Percentiles rank a stretch among this genome's conserved stretches.
Evolutionary conservation across 352 stramenopile genomes (phyloP).

Genomic region (Globisporangium carolinianum): DNA sequence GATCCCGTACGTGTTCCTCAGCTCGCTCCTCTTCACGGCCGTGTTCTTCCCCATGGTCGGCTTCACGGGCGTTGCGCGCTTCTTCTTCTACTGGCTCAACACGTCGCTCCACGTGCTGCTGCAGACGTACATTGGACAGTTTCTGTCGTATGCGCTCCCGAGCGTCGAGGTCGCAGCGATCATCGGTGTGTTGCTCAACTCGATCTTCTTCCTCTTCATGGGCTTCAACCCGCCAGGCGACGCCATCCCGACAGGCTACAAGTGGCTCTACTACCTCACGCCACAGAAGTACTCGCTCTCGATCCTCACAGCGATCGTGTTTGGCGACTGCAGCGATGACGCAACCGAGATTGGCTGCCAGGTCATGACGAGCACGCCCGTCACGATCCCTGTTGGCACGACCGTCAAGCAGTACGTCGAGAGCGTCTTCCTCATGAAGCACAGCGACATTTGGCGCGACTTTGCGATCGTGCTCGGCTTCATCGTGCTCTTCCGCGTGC

Average conservation of each 20-base stretch:
- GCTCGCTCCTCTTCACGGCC: not conserved
- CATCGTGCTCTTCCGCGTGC: constrained; percentile 32
- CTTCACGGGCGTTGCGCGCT: not conserved
- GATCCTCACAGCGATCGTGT: constrained; percentile 7
- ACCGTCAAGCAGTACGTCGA: constrained; percentile 27
- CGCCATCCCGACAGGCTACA: too few relatives aligned
- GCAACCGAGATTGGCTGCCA: constrained; percentile 9
- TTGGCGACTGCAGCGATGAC: not conserved
- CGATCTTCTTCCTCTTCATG: constrained; percentile 53
- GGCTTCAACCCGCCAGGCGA: constrained; percentile 51
- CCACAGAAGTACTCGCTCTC: constrained; percentile 41
- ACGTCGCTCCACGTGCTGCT: constrained; percentile 4
- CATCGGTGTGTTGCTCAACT: constrained; percentile 42
- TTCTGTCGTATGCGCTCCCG: constrained; percentile 38
- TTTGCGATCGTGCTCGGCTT: constrained; percentile 15
- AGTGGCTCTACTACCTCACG: constrained; percentile 54
- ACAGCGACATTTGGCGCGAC: constrained; percentile 18
- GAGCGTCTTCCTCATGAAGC: constrained; percentile 19
- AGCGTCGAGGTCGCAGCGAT: constrained; percentile 37
- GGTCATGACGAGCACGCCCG: not conserved
- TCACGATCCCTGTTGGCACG: constrained; percentile 3
- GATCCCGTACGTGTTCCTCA: constrained; percentile 9
- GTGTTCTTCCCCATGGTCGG: not conserved
- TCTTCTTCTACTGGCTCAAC: constrained; percentile 3
- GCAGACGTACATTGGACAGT: constrained; percentile 2